Percentiles rank a stretch among this genome's conserved stretches.
phyloP scores from a whole-genome alignment of 306 rosid species.

The Neltuma alba region DNA sequence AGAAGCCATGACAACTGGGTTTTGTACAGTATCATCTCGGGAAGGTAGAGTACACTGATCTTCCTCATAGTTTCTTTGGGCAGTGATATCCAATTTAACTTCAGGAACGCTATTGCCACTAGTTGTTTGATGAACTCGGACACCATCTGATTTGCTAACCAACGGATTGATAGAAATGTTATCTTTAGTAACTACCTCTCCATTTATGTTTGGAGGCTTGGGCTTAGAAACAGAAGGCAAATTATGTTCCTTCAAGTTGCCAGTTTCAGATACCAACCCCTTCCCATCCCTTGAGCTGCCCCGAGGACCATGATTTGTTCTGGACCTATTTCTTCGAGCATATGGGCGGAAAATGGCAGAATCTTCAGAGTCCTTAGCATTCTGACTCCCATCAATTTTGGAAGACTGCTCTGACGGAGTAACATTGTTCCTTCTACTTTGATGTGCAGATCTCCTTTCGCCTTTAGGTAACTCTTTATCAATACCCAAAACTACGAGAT shows the following conservation, averaged over 20 bases:
- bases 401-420: conserved; percentile 90
- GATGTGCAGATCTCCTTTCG: conserved; percentile 63
- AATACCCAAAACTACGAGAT: conserved; percentile 84
- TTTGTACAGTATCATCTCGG: conserved; percentile 47
- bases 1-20: conserved; percentile 45
- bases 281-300: conserved; percentile 66
- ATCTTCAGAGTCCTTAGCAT: conserved; percentile 91
- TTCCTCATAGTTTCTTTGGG: conserved; percentile 46
- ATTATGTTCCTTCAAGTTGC: conserved; percentile 62
- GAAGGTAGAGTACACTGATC: conserved; percentile 47
- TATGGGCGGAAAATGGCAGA: conserved; percentile 92
- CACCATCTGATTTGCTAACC: conserved; percentile 57
- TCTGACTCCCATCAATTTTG: conserved; percentile 78
- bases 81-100: conserved; percentile 54
- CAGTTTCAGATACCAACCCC: conserved; percentile 54
- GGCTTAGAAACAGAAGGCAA: conserved; percentile 58
- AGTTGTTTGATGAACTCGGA: conserved; percentile 41
- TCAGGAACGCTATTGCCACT: conserved; percentile 51
- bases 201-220: conserved; percentile 70
- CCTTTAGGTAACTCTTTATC: conserved; percentile 72
- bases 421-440: conserved; percentile 59
- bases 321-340: conserved; percentile 95
- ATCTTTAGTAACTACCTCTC: conserved; percentile 53
- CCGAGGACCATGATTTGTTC: conserved; percentile 80
- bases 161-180: conserved; percentile 47